These are phyloP conservation scores for Phascolomyces articulosus DNA, from an alignment of 371 early-diverging fungal genomes.

Conservation along the genomic window DNA sequence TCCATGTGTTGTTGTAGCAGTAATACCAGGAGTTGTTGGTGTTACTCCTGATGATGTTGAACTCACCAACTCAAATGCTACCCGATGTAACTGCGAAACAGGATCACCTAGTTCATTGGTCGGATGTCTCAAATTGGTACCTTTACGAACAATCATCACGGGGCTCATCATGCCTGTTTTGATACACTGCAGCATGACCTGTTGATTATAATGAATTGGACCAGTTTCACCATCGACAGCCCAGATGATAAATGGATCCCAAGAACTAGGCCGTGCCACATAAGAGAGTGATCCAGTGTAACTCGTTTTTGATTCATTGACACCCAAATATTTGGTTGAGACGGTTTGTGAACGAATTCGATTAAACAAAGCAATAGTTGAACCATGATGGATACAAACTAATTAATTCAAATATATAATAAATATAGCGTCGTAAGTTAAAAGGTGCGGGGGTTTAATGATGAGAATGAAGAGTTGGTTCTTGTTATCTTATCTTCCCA, in stretches of 20 bases:
- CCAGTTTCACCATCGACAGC: conserved; percentile 55
- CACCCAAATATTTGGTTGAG: conserved; percentile 77
- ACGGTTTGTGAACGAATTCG: conserved; percentile 81
- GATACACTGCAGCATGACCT: conserved; percentile 74
- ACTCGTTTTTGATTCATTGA: conserved; percentile 39
- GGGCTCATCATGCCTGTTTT: conserved; percentile 78
- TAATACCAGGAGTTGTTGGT: background rate
- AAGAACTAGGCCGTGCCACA: conserved; percentile 38
- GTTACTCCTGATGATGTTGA: background rate
- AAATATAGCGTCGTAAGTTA: background rate
- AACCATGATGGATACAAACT: conserved; percentile 76
- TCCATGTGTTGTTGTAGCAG: conserved; percentile 23
- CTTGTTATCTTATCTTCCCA: conserved; percentile 3
- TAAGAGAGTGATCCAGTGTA: conserved; percentile 12
- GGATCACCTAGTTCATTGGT: conserved; percentile 47
- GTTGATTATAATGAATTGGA: conserved; percentile 74
- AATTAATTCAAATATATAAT: background rate
- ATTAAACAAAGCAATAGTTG: conserved; percentile 77
- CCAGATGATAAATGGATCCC: conserved; percentile 92
- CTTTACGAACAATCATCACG: conserved; percentile 67
- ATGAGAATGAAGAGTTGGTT: background rate
- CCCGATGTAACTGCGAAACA: conserved; percentile 85
- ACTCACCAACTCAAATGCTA: conserved; percentile 70
- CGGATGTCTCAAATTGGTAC: conserved; percentile 59
- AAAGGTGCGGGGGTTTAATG: background rate